Evolutionary conservation across 176 grass and related monocot genomes (phyloP).

Genomic region (Musa beccarii): DNA sequence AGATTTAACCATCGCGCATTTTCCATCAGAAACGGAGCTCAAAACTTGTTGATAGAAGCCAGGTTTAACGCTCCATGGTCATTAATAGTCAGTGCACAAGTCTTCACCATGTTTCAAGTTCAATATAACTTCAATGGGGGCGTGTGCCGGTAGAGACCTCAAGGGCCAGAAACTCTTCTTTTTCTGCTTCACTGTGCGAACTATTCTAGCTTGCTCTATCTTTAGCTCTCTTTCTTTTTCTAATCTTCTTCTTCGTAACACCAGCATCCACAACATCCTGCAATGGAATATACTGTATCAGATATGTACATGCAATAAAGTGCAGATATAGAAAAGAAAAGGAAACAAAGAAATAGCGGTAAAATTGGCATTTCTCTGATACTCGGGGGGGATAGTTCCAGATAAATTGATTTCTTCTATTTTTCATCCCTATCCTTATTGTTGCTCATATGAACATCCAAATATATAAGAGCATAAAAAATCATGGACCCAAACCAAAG

Average conservation of each 20-base stretch:
- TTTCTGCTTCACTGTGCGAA: background rate
- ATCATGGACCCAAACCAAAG: background rate
- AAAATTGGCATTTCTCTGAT: no score
- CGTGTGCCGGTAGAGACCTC: no score
- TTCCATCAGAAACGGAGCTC: background rate
- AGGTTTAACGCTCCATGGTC: background rate
- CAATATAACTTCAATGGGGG: no score
- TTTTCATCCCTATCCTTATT: no score
- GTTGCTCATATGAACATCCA: background rate
- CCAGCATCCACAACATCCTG: background rate
- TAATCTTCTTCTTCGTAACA: background rate
- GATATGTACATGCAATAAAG: background rate
- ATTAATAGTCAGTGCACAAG: background rate
- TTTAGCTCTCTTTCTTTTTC: constrained; percentile 8
- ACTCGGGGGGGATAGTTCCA: no score
- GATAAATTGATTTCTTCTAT: no score
- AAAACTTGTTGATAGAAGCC: background rate
- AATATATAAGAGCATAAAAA: background rate
- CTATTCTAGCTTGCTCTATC: background rate
- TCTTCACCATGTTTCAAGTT: background rate
- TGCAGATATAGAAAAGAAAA: no score
- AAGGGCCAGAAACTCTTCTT: background rate
- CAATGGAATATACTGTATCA: background rate
- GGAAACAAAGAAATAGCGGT: no score
- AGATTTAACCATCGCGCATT: background rate